Percentiles rank a stretch among this genome's conserved stretches.
Evolutionary conservation across 805 yeast species (phyloP).

Genomic region (Candida bentonensis): DNA sequence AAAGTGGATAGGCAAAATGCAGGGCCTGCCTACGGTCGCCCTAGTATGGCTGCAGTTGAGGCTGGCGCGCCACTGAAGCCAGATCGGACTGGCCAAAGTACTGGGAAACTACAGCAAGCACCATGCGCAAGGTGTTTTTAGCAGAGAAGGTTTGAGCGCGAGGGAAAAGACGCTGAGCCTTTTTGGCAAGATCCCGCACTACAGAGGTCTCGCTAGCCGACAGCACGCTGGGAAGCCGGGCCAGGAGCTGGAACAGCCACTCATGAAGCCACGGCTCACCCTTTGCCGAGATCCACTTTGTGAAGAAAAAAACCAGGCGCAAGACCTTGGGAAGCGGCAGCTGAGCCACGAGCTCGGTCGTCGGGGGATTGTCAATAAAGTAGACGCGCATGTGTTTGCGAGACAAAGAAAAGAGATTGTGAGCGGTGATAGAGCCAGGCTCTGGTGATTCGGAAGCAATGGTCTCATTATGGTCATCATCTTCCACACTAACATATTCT

Average conservation of each 20-base stretch:
- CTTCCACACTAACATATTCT: too few relatives aligned
- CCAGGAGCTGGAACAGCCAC: not conserved
- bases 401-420: not conserved
- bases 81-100: conserved; percentile 3
- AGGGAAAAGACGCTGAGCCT: not conserved
- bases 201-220: not conserved
- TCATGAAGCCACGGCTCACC: not conserved
- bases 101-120: conserved; percentile 11
- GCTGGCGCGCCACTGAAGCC: too few relatives aligned
- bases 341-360: not conserved
- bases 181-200: not conserved
- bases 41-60: too few relatives aligned
- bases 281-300: not conserved
- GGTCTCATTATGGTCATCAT: not conserved
- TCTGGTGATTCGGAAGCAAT: too few relatives aligned
- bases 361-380: conserved; percentile 1
- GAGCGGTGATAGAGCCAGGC: too few relatives aligned
- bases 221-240: not conserved
- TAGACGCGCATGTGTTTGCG: not conserved
- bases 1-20: too few relatives aligned
- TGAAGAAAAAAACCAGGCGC: not conserved
- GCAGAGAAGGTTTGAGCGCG: not conserved
- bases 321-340: not conserved
- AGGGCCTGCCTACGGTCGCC: too few relatives aligned
- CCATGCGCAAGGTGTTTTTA: conserved; percentile 5